A percentile compares a stretch with the other conserved stretches of the same genome.
Evolutionary conservation across 192 early-diverging fungal genomes (phyloP).

Genomic region (Funneliformis geosporum): DNA sequence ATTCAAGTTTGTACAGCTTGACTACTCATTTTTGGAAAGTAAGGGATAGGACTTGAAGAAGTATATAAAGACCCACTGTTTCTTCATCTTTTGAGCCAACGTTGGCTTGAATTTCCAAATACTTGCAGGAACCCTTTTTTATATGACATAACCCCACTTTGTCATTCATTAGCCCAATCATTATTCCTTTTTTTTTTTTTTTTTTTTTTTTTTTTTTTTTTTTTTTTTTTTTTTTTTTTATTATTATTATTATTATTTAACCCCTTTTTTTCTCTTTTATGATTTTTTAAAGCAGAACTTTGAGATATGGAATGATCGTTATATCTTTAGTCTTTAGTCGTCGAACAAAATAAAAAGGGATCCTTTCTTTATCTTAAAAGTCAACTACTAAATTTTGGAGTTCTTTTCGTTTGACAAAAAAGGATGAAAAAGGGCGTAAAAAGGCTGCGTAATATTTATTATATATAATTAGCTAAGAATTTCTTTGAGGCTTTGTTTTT

Average conservation of each 20-base stretch:
- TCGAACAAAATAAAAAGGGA: too few species aligned
- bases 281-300: too few species aligned
- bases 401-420: not conserved
- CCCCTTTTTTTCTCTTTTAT: too few species aligned
- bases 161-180: not conserved
- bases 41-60: not conserved
- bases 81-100: not conserved
- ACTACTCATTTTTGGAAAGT: not conserved
- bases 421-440: not conserved
- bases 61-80: constrained; percentile 26
- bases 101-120: not conserved
- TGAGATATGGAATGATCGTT: too few species aligned
- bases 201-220: not conserved
- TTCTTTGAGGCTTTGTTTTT: not conserved
- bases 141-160: not conserved
- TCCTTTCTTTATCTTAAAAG: too few species aligned
- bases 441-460: not conserved
- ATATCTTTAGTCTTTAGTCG: too few species aligned
- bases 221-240: too few species aligned
- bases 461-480: not conserved
- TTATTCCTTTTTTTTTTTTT: not conserved
- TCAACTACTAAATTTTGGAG: too few species aligned
- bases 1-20: not conserved
- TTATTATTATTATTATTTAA: too few species aligned
- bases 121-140: not conserved